Conservation (phyloP, 2,329 filamentous ascomycete genomes). For the Claviceps sp. region DNA sequence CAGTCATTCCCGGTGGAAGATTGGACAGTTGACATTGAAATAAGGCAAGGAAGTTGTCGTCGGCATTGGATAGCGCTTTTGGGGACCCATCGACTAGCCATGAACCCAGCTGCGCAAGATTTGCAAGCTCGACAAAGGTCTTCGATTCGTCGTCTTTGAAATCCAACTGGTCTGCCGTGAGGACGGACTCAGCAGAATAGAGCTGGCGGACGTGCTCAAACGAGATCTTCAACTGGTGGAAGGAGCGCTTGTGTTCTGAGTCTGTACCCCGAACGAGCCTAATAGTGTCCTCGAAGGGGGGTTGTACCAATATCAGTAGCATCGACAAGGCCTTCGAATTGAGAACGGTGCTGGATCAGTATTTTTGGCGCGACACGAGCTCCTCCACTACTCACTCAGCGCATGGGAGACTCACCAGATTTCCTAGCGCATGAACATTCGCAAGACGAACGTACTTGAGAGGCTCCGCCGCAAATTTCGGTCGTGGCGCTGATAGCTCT, state of each 20-base stretch:
- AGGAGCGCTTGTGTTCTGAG: constrained; percentile 21
- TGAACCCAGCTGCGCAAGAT: constrained; percentile 32
- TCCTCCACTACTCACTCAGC: neutral
- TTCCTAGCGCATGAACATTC: constrained; percentile 26
- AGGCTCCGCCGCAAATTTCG: constrained; percentile 23
- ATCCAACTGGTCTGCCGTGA: constrained; percentile 22
- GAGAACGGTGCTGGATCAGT: neutral
- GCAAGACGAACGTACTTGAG: constrained; percentile 23
- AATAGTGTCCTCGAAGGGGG: constrained; percentile 22
- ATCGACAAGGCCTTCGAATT: constrained; percentile 23
- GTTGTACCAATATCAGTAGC: constrained; percentile 24
- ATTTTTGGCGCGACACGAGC: neutral
- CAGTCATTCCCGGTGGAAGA: constrained; percentile 26
- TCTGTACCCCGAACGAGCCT: constrained; percentile 19
- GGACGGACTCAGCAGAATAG: constrained; percentile 19
- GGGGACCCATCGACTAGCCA: constrained; percentile 26
- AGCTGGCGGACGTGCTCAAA: constrained; percentile 22
- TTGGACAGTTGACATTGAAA: constrained; percentile 33
- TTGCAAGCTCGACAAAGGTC: constrained; percentile 31
- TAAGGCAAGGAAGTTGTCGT: constrained; percentile 31
- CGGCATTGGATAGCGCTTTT: constrained; percentile 26
- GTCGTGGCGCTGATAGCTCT: constrained; percentile 16
- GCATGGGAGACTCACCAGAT: constrained; percentile 21
- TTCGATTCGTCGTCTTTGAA: constrained; percentile 19
- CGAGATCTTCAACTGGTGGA: constrained; percentile 17